Percentiles rank a stretch among this genome's conserved stretches.
These are phyloP conservation scores for Sicyos edulis DNA, from an alignment of 306 rosid species.

Conservation along the genomic window DNA sequence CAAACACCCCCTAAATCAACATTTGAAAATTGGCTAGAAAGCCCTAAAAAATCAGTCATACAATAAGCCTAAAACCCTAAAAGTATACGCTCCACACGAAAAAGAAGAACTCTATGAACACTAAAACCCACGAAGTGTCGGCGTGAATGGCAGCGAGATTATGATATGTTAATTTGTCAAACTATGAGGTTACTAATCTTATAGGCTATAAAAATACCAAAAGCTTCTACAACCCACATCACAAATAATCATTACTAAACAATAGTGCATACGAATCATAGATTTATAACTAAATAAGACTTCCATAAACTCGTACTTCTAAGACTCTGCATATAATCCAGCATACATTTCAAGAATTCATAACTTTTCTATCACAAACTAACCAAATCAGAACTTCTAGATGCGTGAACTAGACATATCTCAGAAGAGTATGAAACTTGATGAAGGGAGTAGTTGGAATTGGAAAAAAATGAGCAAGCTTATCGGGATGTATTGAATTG, in stretches of 20 bases:
- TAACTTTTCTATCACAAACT: not conserved
- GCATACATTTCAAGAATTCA: not conserved
- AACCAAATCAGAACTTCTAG: not conserved
- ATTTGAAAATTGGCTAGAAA: no score
- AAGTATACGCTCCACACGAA: no score
- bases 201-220: not conserved
- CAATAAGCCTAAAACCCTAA: no score
- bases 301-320: constrained; percentile 2
- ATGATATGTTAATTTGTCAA: not conserved
- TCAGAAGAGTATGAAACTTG: not conserved
- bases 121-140: no score
- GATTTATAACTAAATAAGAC: not conserved
- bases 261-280: not conserved
- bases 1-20: no score
- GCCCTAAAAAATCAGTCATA: no score
- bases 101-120: no score
- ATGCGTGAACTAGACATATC: not conserved
- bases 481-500: constrained; percentile 16
- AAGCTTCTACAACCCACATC: not conserved
- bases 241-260: not conserved
- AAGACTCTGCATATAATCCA: not conserved
- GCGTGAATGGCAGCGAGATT: no score
- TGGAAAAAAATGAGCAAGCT: constrained; percentile 4
- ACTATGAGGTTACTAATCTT: not conserved
- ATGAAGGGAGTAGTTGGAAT: constrained; percentile 1